Evolutionary conservation across 2,329 filamentous ascomycete genomes (phyloP).

Genomic region (Fusarium coicis): DNA sequence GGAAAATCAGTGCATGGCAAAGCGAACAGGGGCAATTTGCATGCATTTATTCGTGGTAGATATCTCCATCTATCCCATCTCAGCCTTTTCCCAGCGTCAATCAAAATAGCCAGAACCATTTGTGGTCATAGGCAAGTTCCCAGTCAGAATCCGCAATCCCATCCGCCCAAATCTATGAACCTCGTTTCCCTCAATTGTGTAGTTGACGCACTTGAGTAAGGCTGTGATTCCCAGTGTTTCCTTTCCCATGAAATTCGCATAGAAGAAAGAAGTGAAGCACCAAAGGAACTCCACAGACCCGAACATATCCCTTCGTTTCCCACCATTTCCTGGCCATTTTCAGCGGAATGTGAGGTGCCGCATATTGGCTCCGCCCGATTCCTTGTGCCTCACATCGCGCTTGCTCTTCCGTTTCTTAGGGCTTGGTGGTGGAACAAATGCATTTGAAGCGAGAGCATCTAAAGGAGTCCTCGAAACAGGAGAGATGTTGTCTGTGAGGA

Average conservation of each 20-base stretch:
- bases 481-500: conserved; percentile 35
- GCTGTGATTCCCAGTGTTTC: neutral
- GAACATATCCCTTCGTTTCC: neutral
- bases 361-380: neutral
- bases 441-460: neutral
- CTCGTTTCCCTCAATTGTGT: neutral
- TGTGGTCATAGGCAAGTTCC: neutral
- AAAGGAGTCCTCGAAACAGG: conserved; percentile 11
- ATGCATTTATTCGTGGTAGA: neutral
- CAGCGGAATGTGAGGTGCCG: neutral
- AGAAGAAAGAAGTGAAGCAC: neutral
- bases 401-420: conserved; percentile 13
- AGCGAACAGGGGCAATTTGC: neutral
- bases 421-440: neutral
- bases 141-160: neutral
- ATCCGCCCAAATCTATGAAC: neutral
- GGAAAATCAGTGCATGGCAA: neutral
- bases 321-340: neutral
- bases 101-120: neutral
- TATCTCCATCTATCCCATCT: neutral
- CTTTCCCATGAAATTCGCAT: conserved; percentile 3
- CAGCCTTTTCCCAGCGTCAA: neutral
- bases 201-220: neutral
- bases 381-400: neutral
- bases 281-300: neutral